Evolutionary conservation across 2,329 filamentous ascomycete genomes (phyloP).

Genomic region (Hortaea werneckii): DNA sequence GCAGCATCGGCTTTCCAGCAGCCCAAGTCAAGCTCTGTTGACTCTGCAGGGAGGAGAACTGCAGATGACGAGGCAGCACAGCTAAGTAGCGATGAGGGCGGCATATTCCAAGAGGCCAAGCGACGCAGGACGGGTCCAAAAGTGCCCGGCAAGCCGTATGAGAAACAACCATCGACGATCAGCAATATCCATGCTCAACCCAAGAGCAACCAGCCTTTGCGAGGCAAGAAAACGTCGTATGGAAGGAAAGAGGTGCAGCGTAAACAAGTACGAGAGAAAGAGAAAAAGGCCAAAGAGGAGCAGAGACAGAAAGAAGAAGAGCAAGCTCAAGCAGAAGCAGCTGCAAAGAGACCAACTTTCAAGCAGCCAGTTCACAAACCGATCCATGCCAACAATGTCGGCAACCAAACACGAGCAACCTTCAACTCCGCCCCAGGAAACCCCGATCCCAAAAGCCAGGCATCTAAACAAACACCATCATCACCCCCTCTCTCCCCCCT

Average conservation of each 20-base stretch:
- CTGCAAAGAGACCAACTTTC: neutral
- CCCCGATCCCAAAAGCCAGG: neutral
- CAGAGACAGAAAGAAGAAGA: neutral
- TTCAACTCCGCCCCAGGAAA: no score
- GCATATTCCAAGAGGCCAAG: slow-evolving; percentile 10
- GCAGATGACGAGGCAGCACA: neutral
- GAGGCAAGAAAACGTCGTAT: neutral
- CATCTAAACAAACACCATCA: neutral
- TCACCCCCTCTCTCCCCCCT: neutral
- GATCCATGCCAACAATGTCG: no score
- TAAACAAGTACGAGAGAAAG: neutral
- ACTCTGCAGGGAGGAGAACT: slow-evolving; percentile 4
- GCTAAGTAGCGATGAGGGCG: slow-evolving; percentile 6
- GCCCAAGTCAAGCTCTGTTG: neutral
- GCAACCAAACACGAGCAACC: no score
- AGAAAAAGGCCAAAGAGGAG: neutral
- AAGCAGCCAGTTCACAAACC: no score
- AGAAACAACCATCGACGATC: slow-evolving; percentile 11
- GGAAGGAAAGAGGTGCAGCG: neutral
- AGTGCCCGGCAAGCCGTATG: slow-evolving; percentile 7
- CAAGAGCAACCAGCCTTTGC: neutral
- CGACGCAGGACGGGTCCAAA: neutral
- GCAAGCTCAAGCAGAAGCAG: neutral
- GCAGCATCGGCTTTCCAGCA: neutral
- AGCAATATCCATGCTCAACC: slow-evolving; percentile 8